Base-by-base conservation (phyloP, 495 filamentous ascomycete species). In the Glonium stellatum region DNA sequence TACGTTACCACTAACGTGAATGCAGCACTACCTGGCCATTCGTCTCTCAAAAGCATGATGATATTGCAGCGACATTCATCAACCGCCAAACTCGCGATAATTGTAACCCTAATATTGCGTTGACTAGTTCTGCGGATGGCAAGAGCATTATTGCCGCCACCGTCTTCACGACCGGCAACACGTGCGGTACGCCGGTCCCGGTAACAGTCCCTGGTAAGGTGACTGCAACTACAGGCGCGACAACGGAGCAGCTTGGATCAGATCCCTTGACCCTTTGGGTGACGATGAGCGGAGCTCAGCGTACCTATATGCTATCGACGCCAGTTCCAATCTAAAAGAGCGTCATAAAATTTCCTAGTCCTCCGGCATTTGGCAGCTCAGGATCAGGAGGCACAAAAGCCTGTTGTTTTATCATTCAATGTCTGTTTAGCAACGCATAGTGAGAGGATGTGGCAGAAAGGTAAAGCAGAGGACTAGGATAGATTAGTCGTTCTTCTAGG, bases 231-330 rank as follows among this genome's bases (percentile, higher is more conserved):
- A 66, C 66, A 6, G 75, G 78, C 36, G 77, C 73, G 50, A 75
- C 72, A 2, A 77, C 75, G 23, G 83, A 86, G 67, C 71, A 84
- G 71, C 54, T 84, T 5, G 83, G 83, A 5, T 75, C 57, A 36
- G 83, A 86, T 64, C 82, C 83, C 13, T 65, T 79, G 41, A 85
- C 83, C 4, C 76, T 84, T 36, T 86, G 80, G 83, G 78, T 78
- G 13, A 69, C 72, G 39, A 70, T 86, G 52, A 70, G 76, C 25
- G 83, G 82, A 34, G 74, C 77, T 0, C 72, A 82, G 0, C 75
- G 80, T 1, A 78, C 75, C 0, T 79, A 83, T 63, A 77, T 71
- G 36, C 73, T 85, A 10, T 69, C 72, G 4, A 75, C 72, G 13
- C 73, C 80, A 9, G 74, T 83, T 64, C 42, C 74, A 15, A 58